Evolutionary conservation across 73 alveolate species (phyloP), one percentile per base, ranked within the genome.

Genomic region (Paramecium pentaurelia): DNA sequence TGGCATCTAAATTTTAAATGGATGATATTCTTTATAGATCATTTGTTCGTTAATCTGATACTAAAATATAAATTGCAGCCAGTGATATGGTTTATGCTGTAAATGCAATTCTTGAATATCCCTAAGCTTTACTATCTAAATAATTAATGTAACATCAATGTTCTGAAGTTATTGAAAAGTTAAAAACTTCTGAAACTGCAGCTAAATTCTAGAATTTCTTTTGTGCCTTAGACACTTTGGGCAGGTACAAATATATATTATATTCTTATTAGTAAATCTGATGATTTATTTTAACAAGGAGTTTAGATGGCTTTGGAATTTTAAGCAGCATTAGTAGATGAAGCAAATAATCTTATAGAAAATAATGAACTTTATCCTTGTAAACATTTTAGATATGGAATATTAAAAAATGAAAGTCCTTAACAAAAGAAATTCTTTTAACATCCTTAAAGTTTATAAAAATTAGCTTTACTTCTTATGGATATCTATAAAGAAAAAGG

Each of bases 1-100:
- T 87, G 20, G 92, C 97, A 77, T 75, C 86, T 64, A 92, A 93
- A 83, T 97, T 97, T 94, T 60, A 84, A 59, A 92, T 96, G 71
- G 96, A 95, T 77, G 97, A 97, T 86, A 93, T 96, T 40, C 83
- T 97, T 38, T 88, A 88, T 88, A 94, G 95, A 40, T 92, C 98
- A 36, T 97, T 94, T 94, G 95, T 96, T 32, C 71, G 96, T 71
- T 95, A 97, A 93, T 58, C 96, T 30, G 98, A 96, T 91, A 86
- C 92, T 60, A 97, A 96, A 87, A 96, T 97, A 14, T 95, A 96
- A 86, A 92, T 96, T 92, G 87, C 97, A 25, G 99, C 99, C 6
- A 94, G 97, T 28, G 99, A 97, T 87, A 94, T 96, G 95, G 99
- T 95, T 25, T 91, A 97, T 86, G 93, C 96, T 51, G 60, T 96